Evolutionary conservation across 2,329 filamentous ascomycete species (phyloP), one percentile per base, ranked within the genome.

Genomic region (Cytospora piceae): DNA sequence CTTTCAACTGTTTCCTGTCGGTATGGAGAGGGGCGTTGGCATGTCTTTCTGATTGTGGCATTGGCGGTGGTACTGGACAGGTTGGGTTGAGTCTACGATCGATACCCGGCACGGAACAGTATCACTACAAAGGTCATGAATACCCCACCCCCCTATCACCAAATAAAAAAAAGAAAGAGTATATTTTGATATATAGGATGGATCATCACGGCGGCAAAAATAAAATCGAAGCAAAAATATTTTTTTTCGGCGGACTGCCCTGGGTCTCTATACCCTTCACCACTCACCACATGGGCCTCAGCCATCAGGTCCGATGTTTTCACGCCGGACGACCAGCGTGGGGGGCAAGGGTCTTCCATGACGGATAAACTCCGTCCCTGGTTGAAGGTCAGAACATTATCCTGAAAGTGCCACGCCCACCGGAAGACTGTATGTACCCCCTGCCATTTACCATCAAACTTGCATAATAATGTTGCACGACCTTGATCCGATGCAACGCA

Each of bases 71-170:
- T 61, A 32, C 60, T 63, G 60, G 53, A 62, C 54, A 34, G 60
- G 60, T 49, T 49, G 46, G 46, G 46, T 52, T 52, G 58, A 60
- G 42, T 52, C 42, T 27, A 53, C 31, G 53, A 42, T 62, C 58
- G 59, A 65, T 65, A 62, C 63, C 58, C 64, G 58, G 64, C 64
- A 58, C 37, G 59, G 59, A 32, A 52, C 58, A 56, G 64, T 65
- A 65, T 61, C 58, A 56, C 46, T 46, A 57, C 53, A 58, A 58
- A 32, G 20, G 54, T 65, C 53, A 62, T 53, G 29, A 39, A 31
- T 20, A 31, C 34, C 59, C 59, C 42, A 37, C 34, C 29, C 59
- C 29, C 32, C 20, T 37, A 27, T 29, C 42, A 58, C 60, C 20
- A 39, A 52, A 32, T 58, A 61, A 65, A 52, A 58, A 60, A 65